Base-by-base conservation (phyloP, 169 alveolate species). In the Perkinsus chesapeaki region DNA sequence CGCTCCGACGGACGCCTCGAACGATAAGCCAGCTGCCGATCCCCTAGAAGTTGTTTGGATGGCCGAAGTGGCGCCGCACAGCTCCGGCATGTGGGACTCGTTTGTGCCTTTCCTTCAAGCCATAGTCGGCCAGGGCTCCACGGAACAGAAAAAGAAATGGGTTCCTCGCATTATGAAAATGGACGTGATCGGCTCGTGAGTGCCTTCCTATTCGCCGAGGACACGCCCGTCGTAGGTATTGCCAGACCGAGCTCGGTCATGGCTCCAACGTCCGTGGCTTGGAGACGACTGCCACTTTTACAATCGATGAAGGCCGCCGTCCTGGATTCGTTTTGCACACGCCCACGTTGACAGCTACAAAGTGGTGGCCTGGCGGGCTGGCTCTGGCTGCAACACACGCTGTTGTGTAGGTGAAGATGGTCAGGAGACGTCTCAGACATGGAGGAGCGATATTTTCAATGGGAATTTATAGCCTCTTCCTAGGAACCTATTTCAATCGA, bases 21-120 rank as follows among this genome's bases (percentile, higher is more conserved):
- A 60, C 31, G 82, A 16, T 34, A n/a, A n/a, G 36, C 23, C 82
- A 16, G 82, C 82, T 3, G 82, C 82, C 7, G 82, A 60, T 34
- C 82, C 82, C 31, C 23, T 60, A 9, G 82, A 60, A 34, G 82
- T 60, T 16, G 82, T 60, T 27, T 60, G 82, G 82, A 60, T 60
- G 82, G 12, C 82, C 82, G 82, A 60, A 34, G 27, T 60, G 3
- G 82, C 23, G 7, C 82, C 82, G 3, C 31, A 60, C 31, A 60
- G 82, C 82, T 60, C 82, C 3, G 82, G 82, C 37, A 60, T 60
- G 82, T 60, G 82, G 82, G 82, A 60, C 82, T 60, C 82, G 82
- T 20, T 60, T 27, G 82, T 60, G 31, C 82, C 82, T 34, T 60
- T 60, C 82, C 31, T 60, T 27, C 82, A 60, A 60, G 82, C 82